Base-by-base conservation (phyloP, 257 asterid genomes). In the Solanum pimpinellifolium region DNA sequence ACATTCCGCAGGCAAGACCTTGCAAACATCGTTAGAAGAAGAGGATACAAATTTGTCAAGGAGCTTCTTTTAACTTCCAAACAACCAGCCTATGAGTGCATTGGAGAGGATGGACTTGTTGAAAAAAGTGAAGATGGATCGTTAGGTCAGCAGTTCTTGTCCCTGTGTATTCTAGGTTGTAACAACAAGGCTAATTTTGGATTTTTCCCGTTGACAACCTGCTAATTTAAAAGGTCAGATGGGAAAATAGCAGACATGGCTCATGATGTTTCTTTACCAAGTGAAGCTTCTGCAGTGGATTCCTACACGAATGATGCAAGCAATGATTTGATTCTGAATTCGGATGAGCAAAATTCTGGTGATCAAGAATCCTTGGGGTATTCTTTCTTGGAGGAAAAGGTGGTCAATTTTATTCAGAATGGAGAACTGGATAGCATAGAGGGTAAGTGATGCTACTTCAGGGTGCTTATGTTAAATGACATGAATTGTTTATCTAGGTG, bases 21-120 rank as follows among this genome's bases (percentile, higher is more conserved):
- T 88, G 98, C 98, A 15, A 92, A 97, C 85, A 87, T 97, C 41
- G 99, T 97, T 86, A 90, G 99, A 91, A 93, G 99, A 88, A 92
- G 99, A 92, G 99, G 99, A 85, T 95, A 97, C 88, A 94, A 94
- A 80, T 90, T 91, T 70, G 90, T 97, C 41, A 88, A 88, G 90
- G 90, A 93, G 88, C 95, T 95, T 87, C 95, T 97, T 49, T 90
- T 91, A 86, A 83, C 84, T 52, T 88, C 97, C 18, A 44, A 66
- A 14, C 87, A 60, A 52, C 29, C 60, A 39, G 46, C 6, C 47
- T 46, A 69, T 68, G 83, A 23, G 18, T 87, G 92, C 31, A 77
- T 82, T 65, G 68, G 78, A 60, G 93, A 88, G 87, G 89, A 90
- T 42, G 87, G 83, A 85, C 89, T 90, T 89, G 87, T 72, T 87